These are phyloP conservation scores for Abrus pulchellus DNA, from an alignment of 306 rosid species.

Conservation along the genomic window DNA sequence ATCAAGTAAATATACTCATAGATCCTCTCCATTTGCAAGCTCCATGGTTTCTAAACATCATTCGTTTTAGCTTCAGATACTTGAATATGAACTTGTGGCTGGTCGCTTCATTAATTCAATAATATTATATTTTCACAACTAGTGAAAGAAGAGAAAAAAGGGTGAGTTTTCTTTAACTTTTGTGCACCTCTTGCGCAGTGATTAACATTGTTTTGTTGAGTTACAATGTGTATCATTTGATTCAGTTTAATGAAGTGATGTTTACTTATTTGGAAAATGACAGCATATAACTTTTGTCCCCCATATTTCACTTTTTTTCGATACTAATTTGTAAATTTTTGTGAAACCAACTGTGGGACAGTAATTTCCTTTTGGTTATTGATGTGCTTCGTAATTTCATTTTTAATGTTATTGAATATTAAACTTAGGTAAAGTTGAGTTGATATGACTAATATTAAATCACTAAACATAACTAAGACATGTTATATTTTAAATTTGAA, in stretches of 20 bases:
- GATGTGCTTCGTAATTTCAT: no score
- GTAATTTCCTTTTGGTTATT: no score
- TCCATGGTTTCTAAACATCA: neutral
- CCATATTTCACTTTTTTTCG: neutral
- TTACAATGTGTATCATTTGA: neutral
- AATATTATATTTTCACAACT: no score
- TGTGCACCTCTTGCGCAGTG: neutral
- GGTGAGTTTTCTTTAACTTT: neutral
- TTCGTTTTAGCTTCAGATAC: neutral
- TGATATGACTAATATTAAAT: no score
- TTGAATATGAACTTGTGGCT: neutral
- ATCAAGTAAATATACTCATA: neutral
- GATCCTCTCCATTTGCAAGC: neutral
- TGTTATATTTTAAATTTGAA: no score
- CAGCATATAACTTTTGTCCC: neutral
- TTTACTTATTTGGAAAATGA: neutral
- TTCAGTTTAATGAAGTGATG: neutral
- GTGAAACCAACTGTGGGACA: no score
- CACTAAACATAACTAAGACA: no score
- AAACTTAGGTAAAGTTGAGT: no score
- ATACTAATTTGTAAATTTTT: no score
- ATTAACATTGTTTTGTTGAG: neutral
- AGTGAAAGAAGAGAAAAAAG: no score
- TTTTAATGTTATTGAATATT: no score
- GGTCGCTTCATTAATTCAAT: no score